Evolutionary conservation across 768 basidiomycete species (phyloP), one percentile per base, ranked within the genome.

Genomic region (Nidularia pulvinata): DNA sequence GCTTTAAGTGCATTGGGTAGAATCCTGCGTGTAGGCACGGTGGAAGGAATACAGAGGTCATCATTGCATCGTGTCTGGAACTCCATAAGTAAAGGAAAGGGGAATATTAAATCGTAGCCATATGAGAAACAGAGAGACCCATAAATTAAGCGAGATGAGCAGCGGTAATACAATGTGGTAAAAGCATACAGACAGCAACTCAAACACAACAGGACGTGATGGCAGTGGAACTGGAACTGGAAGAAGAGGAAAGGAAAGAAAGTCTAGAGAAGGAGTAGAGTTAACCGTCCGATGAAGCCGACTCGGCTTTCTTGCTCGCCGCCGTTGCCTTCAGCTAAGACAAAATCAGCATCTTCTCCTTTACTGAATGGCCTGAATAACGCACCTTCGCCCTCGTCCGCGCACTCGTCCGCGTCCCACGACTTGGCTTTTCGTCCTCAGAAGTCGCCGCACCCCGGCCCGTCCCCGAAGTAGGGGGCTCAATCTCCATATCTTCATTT

Each of bases 401-500:
- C 4, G 58, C 58, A 52, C 58, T 59, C 9, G 60, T 60, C 10
- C 58, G 39, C 0, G 73, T 68, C 1, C 69, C 69, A 6, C 67
- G 59, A n/a, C 64, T 65, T 30, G 67, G 55, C n/a, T 54, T 50
- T 56, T 64, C 66, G 44, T 68, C 68, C n/a, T 65, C 67, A 1
- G 59, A 65, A 11, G 57, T 62, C 16, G 63, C 64, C 25, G 65
- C 66, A n/a, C 63, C 63, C 33, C 63, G 62, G n/a, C 54, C 57
- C 5, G 49, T 51, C 6, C 55, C 58, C 33, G 55, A 50, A 34
- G 51, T 46, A 3, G 34, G 71, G 53, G 72, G 65, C 51, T 64
- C 65, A 62, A 68, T 70, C 22, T 77, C 78, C 33, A 66, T 65
- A 50, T 79, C 79, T 53, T 75, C 75, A 55, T 65, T 68, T 44